These are phyloP conservation scores for Cicer chorassanicum DNA, from an alignment of 306 rosid genomes.

Conservation along the genomic window DNA sequence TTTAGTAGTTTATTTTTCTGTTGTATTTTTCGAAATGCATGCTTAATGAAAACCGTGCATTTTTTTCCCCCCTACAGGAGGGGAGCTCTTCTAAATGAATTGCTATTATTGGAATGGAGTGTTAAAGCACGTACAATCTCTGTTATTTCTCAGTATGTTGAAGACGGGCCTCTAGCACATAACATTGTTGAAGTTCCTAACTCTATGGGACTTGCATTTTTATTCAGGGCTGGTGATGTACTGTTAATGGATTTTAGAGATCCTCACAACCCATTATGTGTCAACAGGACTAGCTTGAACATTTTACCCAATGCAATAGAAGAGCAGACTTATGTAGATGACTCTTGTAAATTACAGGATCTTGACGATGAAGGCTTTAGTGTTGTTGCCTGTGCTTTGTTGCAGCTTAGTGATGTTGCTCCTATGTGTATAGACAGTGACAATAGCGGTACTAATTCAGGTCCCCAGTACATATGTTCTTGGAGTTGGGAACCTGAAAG, in stretches of 20 bases:
- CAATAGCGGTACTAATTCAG: conserved; percentile 54
- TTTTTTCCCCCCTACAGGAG: conserved; percentile 60
- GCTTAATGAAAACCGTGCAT: conserved; percentile 19
- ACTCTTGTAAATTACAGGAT: conserved; percentile 75
- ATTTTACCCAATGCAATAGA: conserved; percentile 65
- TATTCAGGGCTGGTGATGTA: conserved; percentile 88
- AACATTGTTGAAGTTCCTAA: conserved; percentile 85
- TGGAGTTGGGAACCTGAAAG: conserved; percentile 94
- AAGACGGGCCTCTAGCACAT: conserved; percentile 78
- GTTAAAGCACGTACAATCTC: conserved; percentile 57
- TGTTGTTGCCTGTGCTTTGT: conserved; percentile 91
- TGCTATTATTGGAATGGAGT: conserved; percentile 81
- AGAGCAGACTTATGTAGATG: conserved; percentile 75
- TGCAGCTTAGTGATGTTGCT: conserved; percentile 83
- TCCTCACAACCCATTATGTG: conserved; percentile 64
- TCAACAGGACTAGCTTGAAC: conserved; percentile 67
- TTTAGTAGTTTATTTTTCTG: conserved; percentile 37
- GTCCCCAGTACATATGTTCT: conserved; percentile 71
- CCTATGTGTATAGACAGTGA: conserved; percentile 96
- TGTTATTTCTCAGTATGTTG: conserved; percentile 68
- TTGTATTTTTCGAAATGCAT: conserved; percentile 34
- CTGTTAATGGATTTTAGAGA: conserved; percentile 92
- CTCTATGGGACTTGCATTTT: conserved; percentile 74
- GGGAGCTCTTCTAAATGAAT: conserved; percentile 64
- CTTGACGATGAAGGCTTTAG: conserved; percentile 85